Base-by-base conservation (phyloP, 495 filamentous ascomycete species). In the Jackrogersella minutella region DNA sequence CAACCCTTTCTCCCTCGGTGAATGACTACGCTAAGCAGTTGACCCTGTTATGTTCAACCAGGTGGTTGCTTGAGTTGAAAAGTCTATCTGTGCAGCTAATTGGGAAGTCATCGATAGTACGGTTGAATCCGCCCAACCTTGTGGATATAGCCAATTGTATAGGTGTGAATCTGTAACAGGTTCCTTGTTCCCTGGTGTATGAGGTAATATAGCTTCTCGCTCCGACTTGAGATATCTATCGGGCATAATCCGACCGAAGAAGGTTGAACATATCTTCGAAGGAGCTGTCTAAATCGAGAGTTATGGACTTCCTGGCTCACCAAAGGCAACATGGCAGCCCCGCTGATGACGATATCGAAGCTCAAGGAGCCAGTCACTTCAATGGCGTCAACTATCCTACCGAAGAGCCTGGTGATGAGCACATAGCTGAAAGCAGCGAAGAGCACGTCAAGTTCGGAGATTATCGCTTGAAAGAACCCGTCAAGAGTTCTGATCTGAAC, bases 381-480 rank as follows among this genome's bases (percentile, higher is more conserved):
- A 69, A 69, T 21, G 66, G 66, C 0, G 60, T 55, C 28, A 31
- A 47, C 19, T 69, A 69, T n/a, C n/a, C 14, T 17, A 28, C 6
- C 3, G 56, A 21, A 36, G 33, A 50, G n/a, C 61, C 52, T 26
- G 21, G 2, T 5, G 46, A 11, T 0, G 22, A 19, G 21, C 41
- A 44, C 26, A 11, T 5, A 0, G 14, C 24, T 13, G 34, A 17
- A 7, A 41, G 47, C 6, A 58, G 24, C 13, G 34, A 54, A 16
- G 69, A 74, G 5, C 72, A 70, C 31, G 59, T 74, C 31, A 66
- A 62, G 17, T 72, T 74, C 10, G 69, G 72, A 22, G 72, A 72
- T 3, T 52, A 33, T 11, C 69, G 61, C 8, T 26, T 61, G 51
- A 66, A 68, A 2, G 36, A 34, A 9, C 65, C 68, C 0, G 17